These are phyloP conservation scores for Naganishia cerealis DNA, from an alignment of 1,284 basidiomycete genomes.

Conservation along the genomic window DNA sequence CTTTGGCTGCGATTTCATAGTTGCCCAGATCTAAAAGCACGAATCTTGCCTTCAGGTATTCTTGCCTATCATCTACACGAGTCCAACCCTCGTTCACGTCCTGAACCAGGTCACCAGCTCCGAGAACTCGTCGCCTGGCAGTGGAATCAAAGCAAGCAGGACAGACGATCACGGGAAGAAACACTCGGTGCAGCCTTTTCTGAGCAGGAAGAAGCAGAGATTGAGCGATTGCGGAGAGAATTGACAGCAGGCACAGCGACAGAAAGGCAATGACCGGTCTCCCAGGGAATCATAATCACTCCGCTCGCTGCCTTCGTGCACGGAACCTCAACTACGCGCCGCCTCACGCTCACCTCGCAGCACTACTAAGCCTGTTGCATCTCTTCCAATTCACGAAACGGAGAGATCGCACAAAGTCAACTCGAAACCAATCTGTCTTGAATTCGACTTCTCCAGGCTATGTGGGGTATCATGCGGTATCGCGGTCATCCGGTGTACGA, in stretches of 20 bases:
- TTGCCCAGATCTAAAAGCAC: no score
- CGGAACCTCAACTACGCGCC: neutral
- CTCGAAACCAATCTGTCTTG: neutral
- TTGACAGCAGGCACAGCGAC: slow-evolving; percentile 36
- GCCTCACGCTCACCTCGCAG: neutral
- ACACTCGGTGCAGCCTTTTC: slow-evolving; percentile 25
- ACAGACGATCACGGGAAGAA: slow-evolving; percentile 38
- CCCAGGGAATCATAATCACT: neutral
- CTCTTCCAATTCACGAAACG: neutral
- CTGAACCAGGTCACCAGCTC: slow-evolving; percentile 67
- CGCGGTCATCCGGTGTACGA: neutral
- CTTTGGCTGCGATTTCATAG: neutral
- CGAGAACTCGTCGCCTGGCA: slow-evolving; percentile 69
- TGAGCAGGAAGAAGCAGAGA: slow-evolving; percentile 40
- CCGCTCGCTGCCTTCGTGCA: neutral
- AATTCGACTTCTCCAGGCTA: neutral
- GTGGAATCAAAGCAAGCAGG: slow-evolving; percentile 52
- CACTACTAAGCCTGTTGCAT: slow-evolving; percentile 1
- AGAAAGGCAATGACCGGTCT: slow-evolving; percentile 3
- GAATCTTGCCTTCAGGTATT: slow-evolving; percentile 56
- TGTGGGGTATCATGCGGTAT: neutral
- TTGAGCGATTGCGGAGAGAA: slow-evolving; percentile 48
- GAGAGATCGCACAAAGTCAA: slow-evolving; percentile 11
- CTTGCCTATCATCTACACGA: slow-evolving; percentile 82
- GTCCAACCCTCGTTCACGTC: slow-evolving; percentile 74